These are phyloP conservation scores for Tulasnella sp. DNA, from an alignment of 768 basidiomycete species.

Conservation along the genomic window DNA sequence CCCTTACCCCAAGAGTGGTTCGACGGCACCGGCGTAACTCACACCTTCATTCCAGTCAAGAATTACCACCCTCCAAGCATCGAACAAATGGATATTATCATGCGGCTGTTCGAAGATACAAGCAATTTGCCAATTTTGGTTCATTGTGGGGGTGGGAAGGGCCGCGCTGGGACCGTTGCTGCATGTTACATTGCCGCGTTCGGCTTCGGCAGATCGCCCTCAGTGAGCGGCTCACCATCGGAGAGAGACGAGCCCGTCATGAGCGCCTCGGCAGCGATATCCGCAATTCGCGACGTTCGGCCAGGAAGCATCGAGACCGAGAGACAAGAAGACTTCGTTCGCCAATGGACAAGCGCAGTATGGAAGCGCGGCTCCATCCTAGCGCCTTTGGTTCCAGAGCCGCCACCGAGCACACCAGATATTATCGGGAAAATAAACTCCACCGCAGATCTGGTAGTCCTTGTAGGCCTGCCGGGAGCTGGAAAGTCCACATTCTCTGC, in stretches of 20 bases:
- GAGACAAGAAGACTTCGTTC: constrained; percentile 50
- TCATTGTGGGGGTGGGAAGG: constrained; percentile 58
- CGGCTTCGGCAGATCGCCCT: constrained; percentile 43
- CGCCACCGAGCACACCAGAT: constrained; percentile 40
- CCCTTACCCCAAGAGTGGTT: constrained; percentile 47
- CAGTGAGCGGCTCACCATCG: constrained; percentile 25
- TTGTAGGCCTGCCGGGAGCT: constrained; percentile 56
- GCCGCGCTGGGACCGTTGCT: constrained; percentile 53
- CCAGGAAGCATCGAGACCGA: constrained; percentile 52
- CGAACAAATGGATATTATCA: constrained; percentile 53
- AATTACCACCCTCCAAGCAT: constrained; percentile 49
- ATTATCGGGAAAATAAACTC: constrained; percentile 37
- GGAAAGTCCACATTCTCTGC: constrained; percentile 52
- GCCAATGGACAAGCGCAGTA: constrained; percentile 49
- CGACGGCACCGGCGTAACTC: constrained; percentile 33
- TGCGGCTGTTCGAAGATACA: constrained; percentile 41
- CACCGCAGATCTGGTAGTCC: constrained; percentile 40
- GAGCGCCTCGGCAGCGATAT: constrained; percentile 43
- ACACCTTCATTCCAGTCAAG: constrained; percentile 50
- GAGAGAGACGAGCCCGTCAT: constrained; percentile 37
- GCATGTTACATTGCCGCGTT: constrained; percentile 53
- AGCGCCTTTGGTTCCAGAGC: constrained; percentile 46
- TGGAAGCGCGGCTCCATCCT: constrained; percentile 51
- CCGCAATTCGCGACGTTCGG: constrained; percentile 41
- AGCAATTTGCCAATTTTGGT: constrained; percentile 45